Base-by-base conservation (phyloP, 2,329 filamentous ascomycete genomes). In the Kalaharituber pfeilii region DNA sequence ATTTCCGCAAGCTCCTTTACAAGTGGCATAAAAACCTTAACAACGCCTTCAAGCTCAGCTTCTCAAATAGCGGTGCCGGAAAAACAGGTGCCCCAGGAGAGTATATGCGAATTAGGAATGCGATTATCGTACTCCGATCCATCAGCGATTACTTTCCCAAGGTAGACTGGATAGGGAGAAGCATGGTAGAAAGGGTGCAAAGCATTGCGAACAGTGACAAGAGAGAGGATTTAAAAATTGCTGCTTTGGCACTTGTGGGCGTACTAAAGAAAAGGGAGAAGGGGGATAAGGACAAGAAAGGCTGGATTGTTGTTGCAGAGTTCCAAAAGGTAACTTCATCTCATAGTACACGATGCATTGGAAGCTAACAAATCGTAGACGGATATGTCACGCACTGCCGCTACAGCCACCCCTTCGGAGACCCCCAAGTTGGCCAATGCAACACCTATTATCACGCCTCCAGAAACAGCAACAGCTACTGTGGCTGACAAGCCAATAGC, bases 31-130 rank as follows among this genome's bases (percentile, higher is more conserved):
- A 82, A 63, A 80, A 84, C 59, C 71, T 98, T 44, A 84, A 83
- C 62, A 77, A 73, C 50, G 86, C 89, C 2, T 72, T 98, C 53
- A 88, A 87, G 66, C 76, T 77, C 33, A 95, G 89, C 66, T 74
- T 98, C 49, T 79, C 79, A 18, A 82, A 82, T 26, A 80, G 78
- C 28, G 42, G 42, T 22, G n/a, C 22, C 15, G 42, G 42, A 15
- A 47, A 47, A 1, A 22, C 42, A 22, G 42, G 42, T 2, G 42
- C 42, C 5, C 42, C 42, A 3, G 42, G 42, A 2, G 89, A 96
- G 68, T 98, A 91, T 77, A 95, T 95, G 83, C 88, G 95, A 67
- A 94, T 96, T 66, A 81, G 89, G 53, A 98, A 98, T 66, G 86
- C 87, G 45, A 93, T 96, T 61, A 91, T 84, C 55, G 75, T 96